Conservation (phyloP, 2,329 filamentous ascomycete genomes). For the Claviceps monticola region DNA sequence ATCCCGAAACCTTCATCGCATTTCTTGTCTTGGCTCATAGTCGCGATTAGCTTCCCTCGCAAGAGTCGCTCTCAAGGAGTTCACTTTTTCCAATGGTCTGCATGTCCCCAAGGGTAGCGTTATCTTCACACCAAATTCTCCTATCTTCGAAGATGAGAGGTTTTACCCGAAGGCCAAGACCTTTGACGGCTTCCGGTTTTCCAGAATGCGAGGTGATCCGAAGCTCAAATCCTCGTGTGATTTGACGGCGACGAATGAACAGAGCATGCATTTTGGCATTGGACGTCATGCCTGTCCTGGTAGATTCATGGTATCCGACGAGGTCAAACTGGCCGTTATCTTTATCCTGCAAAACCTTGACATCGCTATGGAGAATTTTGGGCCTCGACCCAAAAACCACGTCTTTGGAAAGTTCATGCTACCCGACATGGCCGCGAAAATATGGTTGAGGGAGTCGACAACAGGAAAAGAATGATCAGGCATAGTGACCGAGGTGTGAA, state of each 20-base stretch:
- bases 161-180: slow-evolving; percentile 4
- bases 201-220: slow-evolving; percentile 6
- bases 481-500: not conserved
- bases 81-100: slow-evolving; percentile 8
- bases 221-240: slow-evolving; percentile 1
- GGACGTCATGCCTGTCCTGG: slow-evolving; percentile 8
- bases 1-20: too few relatives aligned
- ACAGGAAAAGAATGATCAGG: not conserved
- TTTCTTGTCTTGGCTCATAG: not conserved
- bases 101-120: slow-evolving; percentile 5
- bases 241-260: slow-evolving; percentile 5
- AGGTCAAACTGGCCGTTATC: slow-evolving; percentile 8
- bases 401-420: slow-evolving; percentile 8
- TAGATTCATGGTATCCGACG: slow-evolving; percentile 8
- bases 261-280: slow-evolving; percentile 9
- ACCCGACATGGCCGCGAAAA: slow-evolving; percentile 5
- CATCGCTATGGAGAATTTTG: slow-evolving; percentile 6
- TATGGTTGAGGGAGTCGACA: slow-evolving; percentile 5
- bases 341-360: slow-evolving; percentile 7
- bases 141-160: slow-evolving; percentile 6
- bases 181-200: slow-evolving; percentile 8
- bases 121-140: slow-evolving; percentile 8
- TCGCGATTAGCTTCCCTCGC: slow-evolving; percentile 5
- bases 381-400: slow-evolving; percentile 5
- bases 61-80: slow-evolving; percentile 6